These are phyloP conservation scores for Phytopythium aichiense DNA, from an alignment of 352 stramenopile species.

Conservation along the genomic window DNA sequence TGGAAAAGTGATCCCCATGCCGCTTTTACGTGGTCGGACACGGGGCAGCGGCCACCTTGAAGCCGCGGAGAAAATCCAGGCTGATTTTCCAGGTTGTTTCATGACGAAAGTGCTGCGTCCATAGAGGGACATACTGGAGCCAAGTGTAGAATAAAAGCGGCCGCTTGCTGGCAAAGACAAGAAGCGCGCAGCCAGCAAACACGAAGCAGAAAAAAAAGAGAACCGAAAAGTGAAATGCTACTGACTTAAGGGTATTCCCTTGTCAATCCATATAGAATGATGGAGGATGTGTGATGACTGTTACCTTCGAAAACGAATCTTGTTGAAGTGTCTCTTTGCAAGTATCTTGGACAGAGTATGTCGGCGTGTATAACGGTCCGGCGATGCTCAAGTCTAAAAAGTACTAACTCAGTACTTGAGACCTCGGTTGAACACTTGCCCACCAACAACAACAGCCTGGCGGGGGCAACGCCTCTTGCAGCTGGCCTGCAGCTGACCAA, in stretches of 20 bases:
- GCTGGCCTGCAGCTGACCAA: no score
- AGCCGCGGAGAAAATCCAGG: conserved; percentile 1
- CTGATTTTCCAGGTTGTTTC: neutral
- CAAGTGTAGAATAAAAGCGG: neutral
- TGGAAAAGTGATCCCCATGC: neutral
- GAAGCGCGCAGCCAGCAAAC: neutral
- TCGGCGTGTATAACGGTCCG: neutral
- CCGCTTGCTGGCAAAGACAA: neutral
- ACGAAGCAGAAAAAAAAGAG: neutral
- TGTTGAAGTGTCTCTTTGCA: neutral
- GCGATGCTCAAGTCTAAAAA: neutral
- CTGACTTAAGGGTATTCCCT: neutral
- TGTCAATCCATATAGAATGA: neutral
- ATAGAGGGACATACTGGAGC: neutral
- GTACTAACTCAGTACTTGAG: neutral
- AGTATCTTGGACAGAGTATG: neutral
- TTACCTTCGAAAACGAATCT: neutral
- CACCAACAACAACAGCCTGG: no score
- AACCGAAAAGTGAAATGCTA: no score
- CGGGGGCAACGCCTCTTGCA: no score
- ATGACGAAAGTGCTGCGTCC: no score
- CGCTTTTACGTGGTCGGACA: neutral
- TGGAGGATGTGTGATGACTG: neutral
- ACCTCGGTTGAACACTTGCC: neutral
- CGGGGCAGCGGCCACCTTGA: neutral